Conservation (phyloP, 176 grass and related monocot genomes). For the Musa schizocarpa region DNA sequence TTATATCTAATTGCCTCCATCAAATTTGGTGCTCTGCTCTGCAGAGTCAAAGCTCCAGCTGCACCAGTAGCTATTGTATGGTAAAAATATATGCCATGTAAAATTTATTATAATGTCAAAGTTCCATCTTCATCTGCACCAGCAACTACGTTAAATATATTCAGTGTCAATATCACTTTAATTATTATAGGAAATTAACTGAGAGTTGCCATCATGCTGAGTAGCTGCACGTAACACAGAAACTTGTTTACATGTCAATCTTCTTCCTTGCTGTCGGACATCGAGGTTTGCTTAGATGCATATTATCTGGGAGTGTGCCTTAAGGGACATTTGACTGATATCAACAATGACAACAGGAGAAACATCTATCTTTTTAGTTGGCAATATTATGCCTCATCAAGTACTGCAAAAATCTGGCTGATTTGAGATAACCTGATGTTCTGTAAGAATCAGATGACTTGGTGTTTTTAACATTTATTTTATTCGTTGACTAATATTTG, state of each 20-base stretch:
- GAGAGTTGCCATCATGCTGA: not conserved
- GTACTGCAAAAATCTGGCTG: not conserved
- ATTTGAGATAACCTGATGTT: not conserved
- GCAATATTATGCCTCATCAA: not conserved
- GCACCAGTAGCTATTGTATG: not conserved
- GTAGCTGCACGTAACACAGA: not conserved
- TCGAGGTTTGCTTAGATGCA: not conserved
- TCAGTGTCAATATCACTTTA: too few relatives aligned
- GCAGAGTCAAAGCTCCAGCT: not conserved
- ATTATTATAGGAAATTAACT: too few relatives aligned
- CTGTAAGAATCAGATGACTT: not conserved
- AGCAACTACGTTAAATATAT: too few relatives aligned
- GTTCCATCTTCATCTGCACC: too few relatives aligned
- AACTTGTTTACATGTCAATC: not conserved
- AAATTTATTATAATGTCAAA: too few relatives aligned
- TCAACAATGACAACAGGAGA: not conserved
- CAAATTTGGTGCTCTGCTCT: not conserved
- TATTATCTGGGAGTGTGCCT: too few relatives aligned
- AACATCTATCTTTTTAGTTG: not conserved
- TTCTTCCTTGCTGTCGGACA: not conserved
- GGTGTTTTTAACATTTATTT: too few relatives aligned
- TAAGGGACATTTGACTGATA: not conserved
- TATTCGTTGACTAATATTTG: too few relatives aligned
- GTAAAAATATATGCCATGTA: too few relatives aligned
- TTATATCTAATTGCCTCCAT: not conserved